Percentiles rank a stretch among this genome's conserved stretches.
phyloP scores from a whole-genome alignment of 2,329 filamentous ascomycete genomes.

The Colletotrichum karsti region DNA sequence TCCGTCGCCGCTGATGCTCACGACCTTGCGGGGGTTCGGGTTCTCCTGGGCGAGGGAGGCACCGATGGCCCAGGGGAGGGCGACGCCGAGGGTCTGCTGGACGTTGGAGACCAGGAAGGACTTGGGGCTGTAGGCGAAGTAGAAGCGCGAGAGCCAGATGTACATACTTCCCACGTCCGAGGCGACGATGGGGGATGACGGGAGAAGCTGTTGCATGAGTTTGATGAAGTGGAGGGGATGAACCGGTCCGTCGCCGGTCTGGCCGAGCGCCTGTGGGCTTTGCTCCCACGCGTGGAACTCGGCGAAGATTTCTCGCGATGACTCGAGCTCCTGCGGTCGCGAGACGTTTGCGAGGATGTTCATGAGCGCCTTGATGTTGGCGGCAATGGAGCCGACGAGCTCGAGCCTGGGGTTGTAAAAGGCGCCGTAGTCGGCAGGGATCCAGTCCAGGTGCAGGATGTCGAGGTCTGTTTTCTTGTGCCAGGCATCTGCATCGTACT shows the following conservation, averaged over 20 bases:
- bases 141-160: conserved; percentile 56
- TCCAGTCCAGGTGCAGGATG: conserved; percentile 53
- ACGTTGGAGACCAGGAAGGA: conserved; percentile 55
- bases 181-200: conserved; percentile 49
- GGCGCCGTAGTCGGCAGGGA: conserved; percentile 46
- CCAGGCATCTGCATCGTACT: conserved; percentile 56
- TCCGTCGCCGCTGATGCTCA: conserved; percentile 54
- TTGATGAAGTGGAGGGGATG: conserved; percentile 56
- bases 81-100: conserved; percentile 58
- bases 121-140: conserved; percentile 52
- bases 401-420: conserved; percentile 51
- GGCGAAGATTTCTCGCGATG: conserved; percentile 41
- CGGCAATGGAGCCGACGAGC: conserved; percentile 50
- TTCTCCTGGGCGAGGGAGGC: conserved; percentile 51
- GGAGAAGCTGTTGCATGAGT: conserved; percentile 48
- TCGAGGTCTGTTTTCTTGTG: conserved; percentile 42
- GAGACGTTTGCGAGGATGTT: conserved; percentile 40
- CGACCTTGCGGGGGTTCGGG: conserved; percentile 51
- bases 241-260: conserved; percentile 40
- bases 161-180: conserved; percentile 57
- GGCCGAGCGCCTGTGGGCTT: conserved; percentile 28
- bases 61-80: conserved; percentile 57
- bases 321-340: conserved; percentile 43
- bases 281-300: conserved; percentile 46
- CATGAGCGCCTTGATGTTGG: conserved; percentile 47